Evolutionary conservation across 495 filamentous ascomycete species (phyloP).

Genomic region (Penicillium longicatenatum): DNA sequence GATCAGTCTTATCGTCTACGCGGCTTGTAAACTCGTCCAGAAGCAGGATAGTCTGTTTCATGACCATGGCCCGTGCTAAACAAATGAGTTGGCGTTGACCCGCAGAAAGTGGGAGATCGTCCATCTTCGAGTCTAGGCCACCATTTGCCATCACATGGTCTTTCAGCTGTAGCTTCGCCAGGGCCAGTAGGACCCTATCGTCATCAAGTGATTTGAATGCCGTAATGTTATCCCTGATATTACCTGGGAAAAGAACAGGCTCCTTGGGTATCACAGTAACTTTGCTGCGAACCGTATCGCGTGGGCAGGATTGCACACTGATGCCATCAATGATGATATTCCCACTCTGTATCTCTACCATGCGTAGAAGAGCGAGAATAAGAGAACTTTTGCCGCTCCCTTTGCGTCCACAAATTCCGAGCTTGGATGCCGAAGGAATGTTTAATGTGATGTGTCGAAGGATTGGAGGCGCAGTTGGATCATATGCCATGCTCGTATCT

Average conservation of each 20-base stretch:
- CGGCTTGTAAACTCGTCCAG: background rate
- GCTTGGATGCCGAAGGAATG: background rate
- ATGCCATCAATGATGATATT: background rate
- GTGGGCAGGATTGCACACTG: background rate
- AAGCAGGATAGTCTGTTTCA: background rate
- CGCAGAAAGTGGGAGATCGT: background rate
- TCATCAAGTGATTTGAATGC: background rate
- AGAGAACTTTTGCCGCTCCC: background rate
- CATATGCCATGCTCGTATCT: background rate
- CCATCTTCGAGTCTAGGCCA: background rate
- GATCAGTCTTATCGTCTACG: background rate
- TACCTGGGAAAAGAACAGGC: background rate
- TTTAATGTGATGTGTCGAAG: background rate
- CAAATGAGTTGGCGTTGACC: background rate
- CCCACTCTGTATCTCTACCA: background rate
- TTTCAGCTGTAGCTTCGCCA: background rate
- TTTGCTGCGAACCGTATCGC: background rate
- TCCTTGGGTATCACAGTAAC: background rate
- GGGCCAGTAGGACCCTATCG: background rate
- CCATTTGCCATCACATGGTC: background rate
- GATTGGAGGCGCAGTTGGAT: background rate
- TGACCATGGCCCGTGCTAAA: background rate
- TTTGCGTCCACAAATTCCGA: background rate
- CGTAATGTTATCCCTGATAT: background rate
- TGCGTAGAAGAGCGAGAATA: background rate